phyloP scores from a whole-genome alignment of 768 basidiomycete species.

The Phanerodontia chrysosporium region DNA sequence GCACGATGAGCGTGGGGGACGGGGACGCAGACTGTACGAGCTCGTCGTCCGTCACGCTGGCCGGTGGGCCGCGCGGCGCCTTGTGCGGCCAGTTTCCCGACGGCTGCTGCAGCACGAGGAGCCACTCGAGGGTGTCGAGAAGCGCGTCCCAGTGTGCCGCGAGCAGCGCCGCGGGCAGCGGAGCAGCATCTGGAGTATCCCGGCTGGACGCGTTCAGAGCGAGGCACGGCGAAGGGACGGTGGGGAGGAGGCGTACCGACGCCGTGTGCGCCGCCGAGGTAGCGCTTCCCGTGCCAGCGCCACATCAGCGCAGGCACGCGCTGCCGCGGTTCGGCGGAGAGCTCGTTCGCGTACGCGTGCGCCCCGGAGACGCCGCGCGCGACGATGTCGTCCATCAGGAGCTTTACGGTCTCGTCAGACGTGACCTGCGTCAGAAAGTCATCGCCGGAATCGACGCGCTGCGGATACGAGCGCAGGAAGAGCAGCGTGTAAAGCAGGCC shows the following conservation, averaged over 20 bases:
- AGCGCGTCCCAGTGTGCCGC: slow-evolving; percentile 37
- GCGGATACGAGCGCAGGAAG: slow-evolving; percentile 33
- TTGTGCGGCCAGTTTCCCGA: slow-evolving; percentile 52
- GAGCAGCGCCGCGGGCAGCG: slow-evolving; percentile 36
- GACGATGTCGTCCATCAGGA: slow-evolving; percentile 44
- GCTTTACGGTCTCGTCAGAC: slow-evolving; percentile 31
- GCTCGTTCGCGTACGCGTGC: slow-evolving; percentile 26
- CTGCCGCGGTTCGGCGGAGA: slow-evolving; percentile 16
- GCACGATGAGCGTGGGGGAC: not conserved
- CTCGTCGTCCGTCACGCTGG: slow-evolving; percentile 28
- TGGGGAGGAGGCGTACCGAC: slow-evolving; percentile 35
- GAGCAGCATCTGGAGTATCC: slow-evolving; percentile 50
- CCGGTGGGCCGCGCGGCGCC: slow-evolving; percentile 18
- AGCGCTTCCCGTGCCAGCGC: slow-evolving; percentile 54
- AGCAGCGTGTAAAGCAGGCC: slow-evolving; percentile 52
- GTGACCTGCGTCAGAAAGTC: slow-evolving; percentile 20
- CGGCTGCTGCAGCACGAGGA: slow-evolving; percentile 40
- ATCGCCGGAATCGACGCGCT: not conserved
- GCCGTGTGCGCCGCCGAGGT: slow-evolving; percentile 58
- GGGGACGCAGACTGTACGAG: slow-evolving; percentile 43
- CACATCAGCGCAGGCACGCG: slow-evolving; percentile 48
- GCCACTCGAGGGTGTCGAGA: slow-evolving; percentile 43
- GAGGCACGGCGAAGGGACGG: not conserved
- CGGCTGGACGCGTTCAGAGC: slow-evolving; percentile 31
- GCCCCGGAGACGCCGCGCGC: slow-evolving; percentile 39